phyloP scores from a whole-genome alignment of 495 filamentous ascomycete species.

The Physcia stellaris region DNA sequence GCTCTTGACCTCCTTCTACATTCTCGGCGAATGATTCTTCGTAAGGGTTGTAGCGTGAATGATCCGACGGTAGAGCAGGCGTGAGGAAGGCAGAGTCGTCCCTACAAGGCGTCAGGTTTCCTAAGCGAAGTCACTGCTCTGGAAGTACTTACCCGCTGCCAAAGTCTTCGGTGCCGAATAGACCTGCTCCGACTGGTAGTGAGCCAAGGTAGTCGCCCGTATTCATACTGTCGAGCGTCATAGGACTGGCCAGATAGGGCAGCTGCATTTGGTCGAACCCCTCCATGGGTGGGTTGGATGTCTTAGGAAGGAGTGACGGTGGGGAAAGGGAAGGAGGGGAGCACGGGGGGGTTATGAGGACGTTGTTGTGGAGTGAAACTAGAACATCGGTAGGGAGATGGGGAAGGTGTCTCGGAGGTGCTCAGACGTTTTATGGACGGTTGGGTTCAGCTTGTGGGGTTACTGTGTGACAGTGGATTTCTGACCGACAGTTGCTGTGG shows the following conservation, averaged over 20 bases:
- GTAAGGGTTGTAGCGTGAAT: conserved; percentile 1
- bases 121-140: no score
- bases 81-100: not conserved
- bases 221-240: conserved; percentile 35
- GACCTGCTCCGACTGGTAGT: conserved; percentile 34
- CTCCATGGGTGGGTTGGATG: conserved; percentile 30
- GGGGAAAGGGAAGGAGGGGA: not conserved
- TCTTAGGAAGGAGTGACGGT: not conserved
- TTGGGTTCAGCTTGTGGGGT: conserved; percentile 1
- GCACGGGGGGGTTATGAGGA: not conserved
- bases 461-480: not conserved
- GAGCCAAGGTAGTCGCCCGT: conserved; percentile 39
- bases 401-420: no score
- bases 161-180: conserved; percentile 3
- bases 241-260: conserved; percentile 44
- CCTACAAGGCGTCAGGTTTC: no score
- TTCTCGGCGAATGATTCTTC: conserved; percentile 11
- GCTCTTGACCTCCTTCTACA: conserved; percentile 13
- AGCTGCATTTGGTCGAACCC: conserved; percentile 52
- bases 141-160: not conserved
- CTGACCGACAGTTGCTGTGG: not conserved
- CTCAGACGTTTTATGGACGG: no score
- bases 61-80: not conserved
- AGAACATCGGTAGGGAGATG: not conserved
- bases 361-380: not conserved